Base-by-base conservation (phyloP, 2,329 filamentous ascomycete species). In the Huntiella abstrusa region DNA sequence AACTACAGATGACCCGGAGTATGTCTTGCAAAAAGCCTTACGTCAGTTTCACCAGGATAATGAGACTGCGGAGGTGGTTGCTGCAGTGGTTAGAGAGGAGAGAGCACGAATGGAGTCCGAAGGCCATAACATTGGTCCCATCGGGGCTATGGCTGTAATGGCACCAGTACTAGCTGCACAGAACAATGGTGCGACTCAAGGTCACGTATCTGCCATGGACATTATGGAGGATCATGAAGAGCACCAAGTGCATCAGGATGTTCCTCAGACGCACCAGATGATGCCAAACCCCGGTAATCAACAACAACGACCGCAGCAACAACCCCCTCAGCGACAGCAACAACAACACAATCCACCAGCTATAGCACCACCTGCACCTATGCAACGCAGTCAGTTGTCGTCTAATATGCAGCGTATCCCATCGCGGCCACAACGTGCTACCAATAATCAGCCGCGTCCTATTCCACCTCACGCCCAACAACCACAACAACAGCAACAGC, bases 31-130 rank as follows among this genome's bases (percentile, higher is more conserved):
- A 54, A 74, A 75, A 52, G 73, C 73, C 2, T 60, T 77, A 41
- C 67, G 69, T 36, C 69, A 71, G 51, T 62, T 76, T 43, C 72
- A 75, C 53, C 67, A 73, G 53, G 71, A 75, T 51, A 71, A 75
- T 49, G 69, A 70, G 16, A 70, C 70, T 4, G 71, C 70, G 3
- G 71, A 74, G 50, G 70, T 69, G n/a, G 67, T 68, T 41, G 71
- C 71, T 1, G 70, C 69, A 0, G 69, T 64, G 3, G 69, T 65
- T 1, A 64, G 71, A 10, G 70, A 71, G 53, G 69, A 70, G 53
- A 64, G 66, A 32, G 70, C 70, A 39, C 63, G 65, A 43, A 63
- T 61, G 4, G 69, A 71, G 49, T 60, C 64, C 43, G 62, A 55
- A 1, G 53, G 55, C 46, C 52, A 48, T 12, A 45, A 34, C 11